Evolutionary conservation across 2,329 filamentous ascomycete species (phyloP).

Genomic region (Parafenestella ontariensis): DNA sequence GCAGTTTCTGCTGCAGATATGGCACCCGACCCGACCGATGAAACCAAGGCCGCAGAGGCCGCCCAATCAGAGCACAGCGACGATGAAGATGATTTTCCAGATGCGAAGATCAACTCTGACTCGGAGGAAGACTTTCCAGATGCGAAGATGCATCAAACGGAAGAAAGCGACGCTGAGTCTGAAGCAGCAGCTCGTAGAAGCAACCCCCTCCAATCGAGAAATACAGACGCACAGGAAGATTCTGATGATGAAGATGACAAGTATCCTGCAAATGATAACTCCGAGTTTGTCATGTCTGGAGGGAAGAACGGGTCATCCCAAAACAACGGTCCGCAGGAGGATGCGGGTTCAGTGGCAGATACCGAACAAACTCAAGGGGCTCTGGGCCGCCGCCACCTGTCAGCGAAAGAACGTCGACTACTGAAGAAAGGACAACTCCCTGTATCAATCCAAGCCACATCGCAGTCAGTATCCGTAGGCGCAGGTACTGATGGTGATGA

Average conservation of each 20-base stretch:
- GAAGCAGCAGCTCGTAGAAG: slow-evolving; percentile 34
- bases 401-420: slow-evolving; percentile 48
- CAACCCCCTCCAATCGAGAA: slow-evolving; percentile 51
- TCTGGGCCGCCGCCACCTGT: slow-evolving; percentile 43
- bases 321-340: slow-evolving; percentile 30
- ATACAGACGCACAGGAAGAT: slow-evolving; percentile 15
- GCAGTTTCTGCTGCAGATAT: slow-evolving; percentile 29
- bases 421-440: slow-evolving; percentile 46
- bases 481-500: slow-evolving; percentile 40
- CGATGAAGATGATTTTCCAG: slow-evolving; percentile 56
- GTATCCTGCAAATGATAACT: slow-evolving; percentile 2
- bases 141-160: slow-evolving; percentile 44
- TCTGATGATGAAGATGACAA: slow-evolving; percentile 36
- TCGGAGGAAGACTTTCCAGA: slow-evolving; percentile 57
- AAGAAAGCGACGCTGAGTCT: slow-evolving; percentile 48
- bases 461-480: slow-evolving; percentile 17
- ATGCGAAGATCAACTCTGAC: slow-evolving; percentile 48
- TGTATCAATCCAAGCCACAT: slow-evolving; percentile 16
- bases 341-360: slow-evolving; percentile 37
- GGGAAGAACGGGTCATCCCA: slow-evolving; percentile 7
- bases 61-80: slow-evolving; percentile 41
- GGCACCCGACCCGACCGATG: slow-evolving; percentile 21
- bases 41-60: slow-evolving; percentile 22
- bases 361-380: slow-evolving; percentile 32
- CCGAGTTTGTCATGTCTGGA: slow-evolving; percentile 17